Percentiles rank a stretch among this genome's conserved stretches.
Conservation (phyloP, 225 moss, liverwort and hornwort species). For the Straminergon stramineum region DNA sequence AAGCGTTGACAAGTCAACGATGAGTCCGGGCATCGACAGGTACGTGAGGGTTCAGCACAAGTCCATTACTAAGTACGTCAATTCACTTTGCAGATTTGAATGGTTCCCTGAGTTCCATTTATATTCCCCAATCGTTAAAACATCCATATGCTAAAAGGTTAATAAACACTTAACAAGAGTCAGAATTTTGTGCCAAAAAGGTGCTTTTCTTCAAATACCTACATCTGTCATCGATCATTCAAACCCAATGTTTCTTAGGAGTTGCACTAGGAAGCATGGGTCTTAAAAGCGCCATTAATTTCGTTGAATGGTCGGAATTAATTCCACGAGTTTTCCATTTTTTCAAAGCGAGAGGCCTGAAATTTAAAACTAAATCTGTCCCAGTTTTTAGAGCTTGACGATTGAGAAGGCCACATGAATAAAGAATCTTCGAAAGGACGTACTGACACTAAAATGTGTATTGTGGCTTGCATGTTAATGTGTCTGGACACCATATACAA, state of each 20-base stretch:
- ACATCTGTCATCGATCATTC: background rate
- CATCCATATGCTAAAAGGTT: background rate
- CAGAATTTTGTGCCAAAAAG: too few relatives aligned
- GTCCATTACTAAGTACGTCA: background rate
- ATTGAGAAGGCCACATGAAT: too few relatives aligned
- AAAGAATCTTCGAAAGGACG: too few relatives aligned
- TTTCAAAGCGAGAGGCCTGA: background rate
- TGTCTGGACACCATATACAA: background rate
- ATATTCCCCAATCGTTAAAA: background rate
- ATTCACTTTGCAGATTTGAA: background rate
- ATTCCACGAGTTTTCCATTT: background rate
- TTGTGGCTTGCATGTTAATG: too few relatives aligned
- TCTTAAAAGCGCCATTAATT: background rate
- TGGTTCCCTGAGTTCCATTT: background rate
- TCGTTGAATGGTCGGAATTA: background rate
- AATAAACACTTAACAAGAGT: too few relatives aligned
- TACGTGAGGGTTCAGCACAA: background rate
- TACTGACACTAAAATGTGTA: too few relatives aligned
- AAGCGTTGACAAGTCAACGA: constrained; percentile 2
- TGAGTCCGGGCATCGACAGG: constrained; percentile 23
- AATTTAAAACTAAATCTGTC: background rate
- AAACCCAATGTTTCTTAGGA: background rate
- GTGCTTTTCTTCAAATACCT: background rate
- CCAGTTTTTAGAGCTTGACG: background rate
- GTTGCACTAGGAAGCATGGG: background rate